Base-by-base conservation (phyloP, 257 asterid species). In the Gentiana straminea region DNA sequence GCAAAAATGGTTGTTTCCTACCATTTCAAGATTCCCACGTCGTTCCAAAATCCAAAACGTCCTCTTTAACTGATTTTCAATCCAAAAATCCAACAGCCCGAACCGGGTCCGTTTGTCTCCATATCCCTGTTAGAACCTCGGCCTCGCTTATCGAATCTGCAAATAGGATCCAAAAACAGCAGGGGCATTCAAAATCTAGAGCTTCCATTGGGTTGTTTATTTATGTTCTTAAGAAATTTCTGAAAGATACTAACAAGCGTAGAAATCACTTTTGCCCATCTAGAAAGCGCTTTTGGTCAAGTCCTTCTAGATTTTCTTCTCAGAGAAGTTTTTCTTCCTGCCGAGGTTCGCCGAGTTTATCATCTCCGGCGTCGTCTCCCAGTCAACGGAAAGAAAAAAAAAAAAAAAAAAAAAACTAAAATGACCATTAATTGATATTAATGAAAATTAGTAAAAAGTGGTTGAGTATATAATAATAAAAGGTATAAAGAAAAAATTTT, bases 71-170 rank as follows among this genome's bases (percentile, higher is more conserved):
- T 9, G 70, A 77, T n/a, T 72, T 82, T 76, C 94, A 86, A 54
- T 64, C 59, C 13, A 72, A 66, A 75, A 72, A 80, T 61, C 85
- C 89, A 0, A 60, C 68, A 67, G 66, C 77, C 2, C 65, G 78
- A 13, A 72, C 49, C 60, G 79, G 76, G 37, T 65, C 75, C 13
- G 81, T 76, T 36, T 75, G 74, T 63, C 79, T 83, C 59, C 86
- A 81, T 67, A 56, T 89, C 2, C 94, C 97, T 3, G 65, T 86
- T 9, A 54, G 64, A 9, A 84, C 96, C 36, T 81, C 94, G 59
- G 69, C 89, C 33, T 62, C 78, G 35, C 86, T 84, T 10, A 74
- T 79, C 7, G 95, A 89, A 63, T 92, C 97, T n/a, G 95, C 97
- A 34, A 72, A 75, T 77, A 77, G 86, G 84, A 76, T 89, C 69